These are phyloP conservation scores for Vaccinium darrowii DNA, from an alignment of 148 eudicot species.

Conservation along the genomic window DNA sequence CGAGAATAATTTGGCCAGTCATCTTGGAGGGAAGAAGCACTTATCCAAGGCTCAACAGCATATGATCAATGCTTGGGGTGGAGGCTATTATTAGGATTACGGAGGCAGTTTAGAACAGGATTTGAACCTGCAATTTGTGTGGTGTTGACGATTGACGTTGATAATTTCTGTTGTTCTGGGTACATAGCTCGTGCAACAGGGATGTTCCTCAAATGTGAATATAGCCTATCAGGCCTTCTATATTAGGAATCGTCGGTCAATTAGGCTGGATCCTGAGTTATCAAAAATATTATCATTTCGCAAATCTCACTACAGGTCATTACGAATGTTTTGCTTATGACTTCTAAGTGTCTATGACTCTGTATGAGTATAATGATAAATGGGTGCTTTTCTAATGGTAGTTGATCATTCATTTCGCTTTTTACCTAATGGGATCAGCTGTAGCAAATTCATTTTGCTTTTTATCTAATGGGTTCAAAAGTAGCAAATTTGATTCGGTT, in stretches of 20 bases:
- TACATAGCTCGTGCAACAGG: background rate
- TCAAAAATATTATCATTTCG: too few relatives aligned
- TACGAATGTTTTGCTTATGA: background rate
- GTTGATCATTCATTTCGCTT: too few relatives aligned
- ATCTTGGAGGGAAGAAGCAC: constrained; percentile 17
- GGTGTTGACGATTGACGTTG: too few relatives aligned
- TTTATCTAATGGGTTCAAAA: too few relatives aligned
- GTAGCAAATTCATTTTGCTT: background rate
- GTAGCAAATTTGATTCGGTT: too few relatives aligned
- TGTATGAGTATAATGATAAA: background rate
- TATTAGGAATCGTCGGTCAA: background rate
- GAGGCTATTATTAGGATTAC: background rate
- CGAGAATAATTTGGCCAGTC: background rate
- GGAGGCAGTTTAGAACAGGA: background rate
- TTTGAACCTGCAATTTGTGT: background rate
- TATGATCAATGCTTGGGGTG: background rate
- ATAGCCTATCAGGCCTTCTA: background rate
- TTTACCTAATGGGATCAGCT: background rate
- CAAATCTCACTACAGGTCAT: background rate
- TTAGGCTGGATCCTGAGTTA: background rate
- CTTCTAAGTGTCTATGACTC: too few relatives aligned
- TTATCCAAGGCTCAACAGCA: constrained; percentile 10
- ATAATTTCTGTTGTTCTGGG: background rate
- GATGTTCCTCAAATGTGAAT: too few relatives aligned
- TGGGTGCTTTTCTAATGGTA: too few relatives aligned